Evolutionary conservation across 164 flowering plant genomes (phyloP).

Genomic region (Amborella trichopoda): DNA sequence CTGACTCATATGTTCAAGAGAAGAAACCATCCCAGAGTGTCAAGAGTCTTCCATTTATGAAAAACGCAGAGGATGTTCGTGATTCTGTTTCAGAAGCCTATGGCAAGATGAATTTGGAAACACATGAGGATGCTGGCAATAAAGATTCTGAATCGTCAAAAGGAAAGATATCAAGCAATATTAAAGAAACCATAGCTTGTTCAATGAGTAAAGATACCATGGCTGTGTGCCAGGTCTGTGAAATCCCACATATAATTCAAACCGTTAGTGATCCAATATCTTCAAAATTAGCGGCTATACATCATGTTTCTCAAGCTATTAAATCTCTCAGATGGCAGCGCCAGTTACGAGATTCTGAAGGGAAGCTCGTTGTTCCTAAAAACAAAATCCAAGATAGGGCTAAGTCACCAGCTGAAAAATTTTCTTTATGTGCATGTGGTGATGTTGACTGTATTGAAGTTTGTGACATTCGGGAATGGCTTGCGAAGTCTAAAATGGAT

Average conservation of each 20-base stretch:
- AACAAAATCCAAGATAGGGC: constrained; percentile 20
- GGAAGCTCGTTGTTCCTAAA: constrained; percentile 22
- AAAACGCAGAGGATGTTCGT: constrained; percentile 11
- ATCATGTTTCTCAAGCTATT: constrained; percentile 95
- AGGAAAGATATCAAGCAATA: no score
- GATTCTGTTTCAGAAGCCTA: constrained; percentile 19
- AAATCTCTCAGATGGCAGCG: constrained; percentile 90
- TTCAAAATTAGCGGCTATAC: constrained; percentile 86
- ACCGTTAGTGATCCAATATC: constrained; percentile 67
- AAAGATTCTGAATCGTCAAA: no score
- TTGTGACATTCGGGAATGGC: constrained; percentile 93
- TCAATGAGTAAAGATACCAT: constrained; percentile 18
- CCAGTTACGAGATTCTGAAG: constrained; percentile 46
- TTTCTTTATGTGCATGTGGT: constrained; percentile 81
- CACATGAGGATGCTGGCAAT: no score
- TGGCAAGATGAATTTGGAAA: constrained; percentile 14
- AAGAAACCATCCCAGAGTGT: constrained; percentile 10
- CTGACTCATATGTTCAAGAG: constrained; percentile 30
- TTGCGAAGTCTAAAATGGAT: constrained; percentile 78
- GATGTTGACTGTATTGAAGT: constrained; percentile 96
- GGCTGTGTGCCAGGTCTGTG: constrained; percentile 20
- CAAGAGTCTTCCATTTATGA: constrained; percentile 9
- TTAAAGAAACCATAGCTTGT: constrained; percentile 4
- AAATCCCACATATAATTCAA: constrained; percentile 25
- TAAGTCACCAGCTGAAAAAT: constrained; percentile 16